Evolutionary conservation across 306 rosid species (phyloP).

Genomic region (Vigna unguiculata): DNA sequence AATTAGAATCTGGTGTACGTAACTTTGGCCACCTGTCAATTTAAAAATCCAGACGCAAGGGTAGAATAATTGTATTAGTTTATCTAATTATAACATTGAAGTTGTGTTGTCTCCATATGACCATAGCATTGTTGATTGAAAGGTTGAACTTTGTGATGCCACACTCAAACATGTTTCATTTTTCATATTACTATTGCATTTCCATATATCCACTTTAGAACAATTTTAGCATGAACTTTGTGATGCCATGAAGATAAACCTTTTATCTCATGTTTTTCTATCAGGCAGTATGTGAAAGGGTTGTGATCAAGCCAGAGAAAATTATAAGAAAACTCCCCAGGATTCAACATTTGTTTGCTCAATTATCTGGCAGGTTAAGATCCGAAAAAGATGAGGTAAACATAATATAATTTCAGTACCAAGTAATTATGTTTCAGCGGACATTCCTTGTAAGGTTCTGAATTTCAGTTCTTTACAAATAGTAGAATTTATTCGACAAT

Average conservation of each 20-base stretch:
- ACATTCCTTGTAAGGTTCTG: slow-evolving; percentile 12
- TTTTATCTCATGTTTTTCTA: not conserved
- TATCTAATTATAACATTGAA: not conserved
- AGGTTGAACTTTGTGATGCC: not conserved
- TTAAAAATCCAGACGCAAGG: not conserved
- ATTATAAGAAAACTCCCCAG: slow-evolving; percentile 78
- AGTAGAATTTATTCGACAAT: slow-evolving; percentile 21
- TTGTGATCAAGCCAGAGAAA: slow-evolving; percentile 75
- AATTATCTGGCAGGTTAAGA: slow-evolving; percentile 70
- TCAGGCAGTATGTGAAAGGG: slow-evolving; percentile 77
- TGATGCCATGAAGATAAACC: slow-evolving; percentile 17
- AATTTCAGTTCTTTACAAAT: slow-evolving; percentile 20
- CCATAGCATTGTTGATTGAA: slow-evolving; percentile 6
- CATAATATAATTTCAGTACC: slow-evolving; percentile 10
- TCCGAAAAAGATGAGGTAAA: slow-evolving; percentile 91
- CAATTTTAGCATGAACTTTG: slow-evolving; percentile 19
- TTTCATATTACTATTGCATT: slow-evolving; percentile 30
- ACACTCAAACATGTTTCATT: slow-evolving; percentile 21
- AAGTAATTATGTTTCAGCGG: not conserved
- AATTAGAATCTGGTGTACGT: not conserved
- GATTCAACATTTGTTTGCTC: slow-evolving; percentile 89
- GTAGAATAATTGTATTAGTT: not conserved
- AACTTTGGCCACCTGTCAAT: not conserved
- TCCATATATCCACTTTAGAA: slow-evolving; percentile 5
- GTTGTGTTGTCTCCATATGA: slow-evolving; percentile 3